Base-by-base conservation (phyloP, 257 asterid genomes). In the Solanum gracilifrons region DNA sequence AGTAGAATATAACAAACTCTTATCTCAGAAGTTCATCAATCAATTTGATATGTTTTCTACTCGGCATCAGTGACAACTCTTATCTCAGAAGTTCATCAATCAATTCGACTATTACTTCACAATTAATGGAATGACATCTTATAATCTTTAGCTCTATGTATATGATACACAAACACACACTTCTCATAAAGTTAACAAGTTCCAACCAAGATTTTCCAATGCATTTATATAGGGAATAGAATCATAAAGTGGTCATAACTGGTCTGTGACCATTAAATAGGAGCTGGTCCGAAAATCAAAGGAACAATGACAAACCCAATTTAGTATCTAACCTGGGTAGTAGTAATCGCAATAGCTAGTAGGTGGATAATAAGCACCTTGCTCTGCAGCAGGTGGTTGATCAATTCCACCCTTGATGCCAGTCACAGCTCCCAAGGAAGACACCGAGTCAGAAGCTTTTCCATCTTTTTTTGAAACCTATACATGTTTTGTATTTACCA, bases 311-410 rank as follows among this genome's bases (percentile, higher is more conserved):
- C 75, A 86, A 85, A 89, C 35, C 85, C 69, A 74, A 80, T 82
- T 21, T 11, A 88, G 84, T 64, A 62, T 76, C 92, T 84, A 76
- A 94, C 98, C 97, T 88, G 95, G 92, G 86, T 93, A 92, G 89
- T 91, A 93, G 90, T 94, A 93, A 80, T 92, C 91, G 88, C 92
- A 94, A 89, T 91, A 90, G 93, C 91, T 89, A 83, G 92, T 88
- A 43, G 95, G 93, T 21, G 94, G 92, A 89, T 93, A 92, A 88
- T 89, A 89, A 83, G 87, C 90, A 88, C 94, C 91, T 82, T 92
- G 95, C 87, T 89, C 95, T 82, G 92, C 89, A 83, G 86, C 89
- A 62, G 89, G 76, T 20, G 82, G 88, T 89, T 90, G 92, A 90
- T 90, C 91, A 25, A 41, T 31, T n/a, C 79, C 92, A 84, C 91